These are phyloP conservation scores for Cryphonectria carpinicola DNA, from an alignment of 2,329 filamentous ascomycete species.

Conservation along the genomic window DNA sequence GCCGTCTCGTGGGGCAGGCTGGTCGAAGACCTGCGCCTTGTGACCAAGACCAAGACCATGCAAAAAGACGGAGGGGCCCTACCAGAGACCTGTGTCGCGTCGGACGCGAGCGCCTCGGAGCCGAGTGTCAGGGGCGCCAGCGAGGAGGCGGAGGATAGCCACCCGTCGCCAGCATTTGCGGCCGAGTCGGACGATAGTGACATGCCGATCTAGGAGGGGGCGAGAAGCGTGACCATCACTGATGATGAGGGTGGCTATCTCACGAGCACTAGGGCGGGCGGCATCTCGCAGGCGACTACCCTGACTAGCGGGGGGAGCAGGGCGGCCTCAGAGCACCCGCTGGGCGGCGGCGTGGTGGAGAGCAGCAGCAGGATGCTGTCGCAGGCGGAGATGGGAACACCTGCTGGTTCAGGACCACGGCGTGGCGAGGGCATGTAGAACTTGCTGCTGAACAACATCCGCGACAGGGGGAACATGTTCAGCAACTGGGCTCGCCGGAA, in stretches of 20 bases:
- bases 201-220: background rate
- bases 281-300: background rate
- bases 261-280: too few relatives aligned
- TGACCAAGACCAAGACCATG: background rate
- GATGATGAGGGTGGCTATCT: background rate
- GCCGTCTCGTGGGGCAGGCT: constrained; percentile 56
- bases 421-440: background rate
- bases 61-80: background rate
- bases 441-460: background rate
- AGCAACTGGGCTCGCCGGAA: background rate
- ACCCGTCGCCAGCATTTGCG: background rate
- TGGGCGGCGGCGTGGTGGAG: background rate
- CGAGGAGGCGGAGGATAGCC: constrained; percentile 1
- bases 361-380: background rate
- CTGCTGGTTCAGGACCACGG: background rate
- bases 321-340: background rate
- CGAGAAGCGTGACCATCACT: background rate
- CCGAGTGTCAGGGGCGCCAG: constrained; percentile 2
- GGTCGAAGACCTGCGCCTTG: constrained; percentile 42
- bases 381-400: background rate
- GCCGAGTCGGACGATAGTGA: background rate
- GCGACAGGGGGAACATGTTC: background rate
- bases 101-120: constrained; percentile 9
- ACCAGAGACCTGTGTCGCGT: background rate
- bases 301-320: background rate